phyloP scores from a whole-genome alignment of 1,139 yeast species.

The Zygosaccharomyces pseudobailii region DNA sequence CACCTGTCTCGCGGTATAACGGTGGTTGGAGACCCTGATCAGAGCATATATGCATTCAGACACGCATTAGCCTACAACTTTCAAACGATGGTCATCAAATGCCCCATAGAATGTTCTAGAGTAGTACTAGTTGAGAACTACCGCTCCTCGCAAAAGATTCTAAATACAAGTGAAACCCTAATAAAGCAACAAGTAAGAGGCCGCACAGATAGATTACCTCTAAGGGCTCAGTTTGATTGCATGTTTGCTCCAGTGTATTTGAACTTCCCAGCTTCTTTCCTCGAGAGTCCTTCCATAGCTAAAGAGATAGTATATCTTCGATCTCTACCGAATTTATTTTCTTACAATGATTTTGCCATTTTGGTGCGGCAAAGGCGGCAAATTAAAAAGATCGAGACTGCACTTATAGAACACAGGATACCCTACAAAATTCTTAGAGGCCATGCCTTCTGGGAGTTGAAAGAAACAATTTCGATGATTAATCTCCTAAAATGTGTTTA shows the following conservation, averaged over 20 bases:
- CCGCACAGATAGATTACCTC: constrained; percentile 35
- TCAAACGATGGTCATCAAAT: constrained; percentile 49
- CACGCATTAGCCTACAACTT: constrained; percentile 74
- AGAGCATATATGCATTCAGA: constrained; percentile 85
- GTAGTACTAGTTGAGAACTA: constrained; percentile 65
- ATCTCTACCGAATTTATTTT: constrained; percentile 39
- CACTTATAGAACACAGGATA: constrained; percentile 48
- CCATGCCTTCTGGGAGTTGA: constrained; percentile 71
- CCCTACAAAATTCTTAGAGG: constrained; percentile 74
- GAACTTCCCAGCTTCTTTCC: constrained; percentile 38
- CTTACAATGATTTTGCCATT: constrained; percentile 60
- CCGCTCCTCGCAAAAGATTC: constrained; percentile 67
- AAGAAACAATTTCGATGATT: constrained; percentile 58
- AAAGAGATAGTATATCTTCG: constrained; percentile 48
- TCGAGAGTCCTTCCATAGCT: constrained; percentile 58
- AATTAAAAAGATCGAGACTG: constrained; percentile 58
- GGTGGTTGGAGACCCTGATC: constrained; percentile 95
- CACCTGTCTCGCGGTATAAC: constrained; percentile 51
- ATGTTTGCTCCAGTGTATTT: constrained; percentile 48
- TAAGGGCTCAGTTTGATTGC: constrained; percentile 43
- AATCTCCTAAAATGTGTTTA: constrained; percentile 61
- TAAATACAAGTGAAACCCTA: constrained; percentile 58
- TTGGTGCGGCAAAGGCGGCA: constrained; percentile 60
- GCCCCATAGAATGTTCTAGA: constrained; percentile 35
- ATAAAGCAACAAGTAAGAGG: constrained; percentile 59